Conservation (phyloP, 805 yeast species). For the Monosporozyma servazzii region DNA sequence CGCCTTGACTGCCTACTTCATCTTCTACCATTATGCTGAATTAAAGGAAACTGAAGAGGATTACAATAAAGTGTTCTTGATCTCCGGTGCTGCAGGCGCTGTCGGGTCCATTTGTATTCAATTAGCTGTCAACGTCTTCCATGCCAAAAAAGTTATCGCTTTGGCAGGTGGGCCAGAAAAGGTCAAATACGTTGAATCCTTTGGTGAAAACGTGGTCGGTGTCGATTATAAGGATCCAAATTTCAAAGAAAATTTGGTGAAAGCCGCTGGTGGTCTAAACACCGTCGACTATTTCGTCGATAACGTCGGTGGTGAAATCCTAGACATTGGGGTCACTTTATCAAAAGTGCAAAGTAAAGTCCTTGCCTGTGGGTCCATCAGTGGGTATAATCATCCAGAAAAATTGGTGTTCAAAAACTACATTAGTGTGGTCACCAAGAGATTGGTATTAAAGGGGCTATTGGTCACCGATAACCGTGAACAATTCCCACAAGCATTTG, state of each 20-base stretch:
- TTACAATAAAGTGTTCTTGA: slow-evolving; percentile 38
- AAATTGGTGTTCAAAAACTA: slow-evolving; percentile 34
- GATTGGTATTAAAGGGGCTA: slow-evolving; percentile 46
- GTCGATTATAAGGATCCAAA: slow-evolving; percentile 44
- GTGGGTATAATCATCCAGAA: slow-evolving; percentile 43
- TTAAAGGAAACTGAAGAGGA: slow-evolving; percentile 33
- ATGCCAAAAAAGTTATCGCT: slow-evolving; percentile 49
- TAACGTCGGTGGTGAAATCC: slow-evolving; percentile 54
- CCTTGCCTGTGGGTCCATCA: slow-evolving; percentile 55
- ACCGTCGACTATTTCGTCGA: slow-evolving; percentile 49
- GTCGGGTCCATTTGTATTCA: slow-evolving; percentile 56
- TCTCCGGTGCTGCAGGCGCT: slow-evolving; percentile 68
- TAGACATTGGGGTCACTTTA: slow-evolving; percentile 35
- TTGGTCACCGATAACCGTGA: slow-evolving; percentile 38
- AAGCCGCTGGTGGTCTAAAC: slow-evolving; percentile 38
- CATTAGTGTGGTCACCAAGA: slow-evolving; percentile 38
- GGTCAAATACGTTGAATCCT: slow-evolving; percentile 41
- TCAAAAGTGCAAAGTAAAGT: slow-evolving; percentile 36
- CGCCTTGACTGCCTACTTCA: slow-evolving; percentile 53
- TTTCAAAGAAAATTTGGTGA: slow-evolving; percentile 30
- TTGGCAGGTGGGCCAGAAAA: slow-evolving; percentile 54
- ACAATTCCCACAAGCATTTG: slow-evolving; percentile 33
- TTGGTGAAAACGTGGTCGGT: slow-evolving; percentile 44
- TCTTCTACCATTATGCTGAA: slow-evolving; percentile 42
- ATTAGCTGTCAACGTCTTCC: slow-evolving; percentile 43